Base-by-base conservation (phyloP, 495 filamentous ascomycete genomes). In the Pseudomonodictys pantanalensis region DNA sequence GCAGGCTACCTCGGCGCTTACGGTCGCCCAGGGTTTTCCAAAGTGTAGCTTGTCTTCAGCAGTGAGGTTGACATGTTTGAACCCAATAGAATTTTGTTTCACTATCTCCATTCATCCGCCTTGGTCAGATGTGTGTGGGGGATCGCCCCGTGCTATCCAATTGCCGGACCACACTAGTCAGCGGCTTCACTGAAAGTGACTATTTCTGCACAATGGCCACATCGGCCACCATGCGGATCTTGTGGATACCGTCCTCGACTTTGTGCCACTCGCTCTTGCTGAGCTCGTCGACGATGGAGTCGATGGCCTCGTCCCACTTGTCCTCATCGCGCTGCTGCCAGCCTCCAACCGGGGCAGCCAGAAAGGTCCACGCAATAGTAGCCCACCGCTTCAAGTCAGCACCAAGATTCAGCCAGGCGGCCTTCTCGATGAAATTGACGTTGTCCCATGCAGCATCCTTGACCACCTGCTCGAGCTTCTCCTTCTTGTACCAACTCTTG, bases 291-390 rank as follows among this genome's bases (percentile, higher is more conserved):
- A 15, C 38, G 20, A 41, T 41, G 3, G 15, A 5, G 4, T 38
- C 50, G n/a, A 53, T 24, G 8, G 50, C 50, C 33, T 53, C 50
- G n/a, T 53, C 35, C 50, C 50, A 53, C 20, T 12, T 42, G 11
- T 53, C 50, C 33, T 53, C 50, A 53, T 53, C 50, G 4, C 25
- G 11, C 20, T 22, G 30, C 20, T n/a, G 5, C 50, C 50, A 53
- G 2, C 50, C 50, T n/a, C 32, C 35, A 2, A 18, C 3, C 10
- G 11, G 50, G n/a, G 17, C 23, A 22, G 18, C 50, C 12, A 53
- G 33, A 23, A 39, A 53, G 10, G 5, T 24, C 50, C 50, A 53
- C 12, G 50, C 29, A 22, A 53, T 3, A 4, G 20, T 12, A 3
- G 33, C 50, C 29, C 33, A 53, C 5, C 25, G 2, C 29, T 22